Evolutionary conservation across 2,329 filamentous ascomycete species (phyloP), one percentile per base, ranked within the genome.

Genomic region (Nothophaeocryptopus gaeumannii): DNA sequence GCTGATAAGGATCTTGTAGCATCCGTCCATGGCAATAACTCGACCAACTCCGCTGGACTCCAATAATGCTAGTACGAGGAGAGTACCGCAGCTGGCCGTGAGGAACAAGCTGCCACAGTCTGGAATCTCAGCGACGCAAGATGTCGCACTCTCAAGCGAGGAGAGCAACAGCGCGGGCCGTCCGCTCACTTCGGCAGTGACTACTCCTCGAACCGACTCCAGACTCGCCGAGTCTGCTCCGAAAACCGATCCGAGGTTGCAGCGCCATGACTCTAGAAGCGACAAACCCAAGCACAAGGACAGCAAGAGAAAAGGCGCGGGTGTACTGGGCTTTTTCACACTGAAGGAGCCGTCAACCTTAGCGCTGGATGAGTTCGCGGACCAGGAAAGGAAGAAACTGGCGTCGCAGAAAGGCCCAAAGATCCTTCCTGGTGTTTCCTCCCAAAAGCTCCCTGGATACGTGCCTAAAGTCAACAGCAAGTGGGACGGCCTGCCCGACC

Each of bases 381-480:
- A 72, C 20, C 70, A 69, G 54, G 54, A 59, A 39, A 53, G 43
- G 45, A 51, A 36, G 47, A 57, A 52, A 30, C 31, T 47, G 33
- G 47, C 50, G 2, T 71, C 72, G 61, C 71, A 66, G 55, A 74
- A 69, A 58, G 44, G 43, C 13, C 40, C 42, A 10, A 58, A 54
- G 37, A 66, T 68, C 32, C 51, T 73, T 42, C 62, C 70, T 1
- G 65, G 69, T 36, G 63, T 74, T 1, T 71, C 73, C 5, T 58
- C 67, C 5, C 69, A 74, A 51, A 77, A 74, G 55, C 67, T 80
- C 33, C 77, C 77, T 5, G 56, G 69, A 3, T 66, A 65, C 46
- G 74, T 79, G 1, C 77, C 77, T 14, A 78, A 74, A 54, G 76
- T 78, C 32, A 80, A 79, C 52, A 74, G 74, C 26, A 79, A 76